Conservation (phyloP, 2,329 filamentous ascomycete genomes). For the Phoma sp. region DNA sequence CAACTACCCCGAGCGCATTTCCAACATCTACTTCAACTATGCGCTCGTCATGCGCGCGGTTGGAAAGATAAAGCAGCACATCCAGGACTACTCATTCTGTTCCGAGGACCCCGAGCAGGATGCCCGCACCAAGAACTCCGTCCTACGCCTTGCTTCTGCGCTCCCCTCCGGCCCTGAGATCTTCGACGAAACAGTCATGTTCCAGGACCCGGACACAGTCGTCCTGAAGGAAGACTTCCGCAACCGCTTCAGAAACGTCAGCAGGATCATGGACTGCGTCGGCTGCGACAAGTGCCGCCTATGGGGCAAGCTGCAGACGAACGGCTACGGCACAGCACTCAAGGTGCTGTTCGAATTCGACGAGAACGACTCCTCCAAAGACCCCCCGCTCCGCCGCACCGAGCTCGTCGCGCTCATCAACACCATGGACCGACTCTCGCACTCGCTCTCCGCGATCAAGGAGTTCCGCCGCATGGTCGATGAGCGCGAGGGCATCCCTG, state of each 20-base stretch:
- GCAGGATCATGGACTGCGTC: conserved; percentile 96
- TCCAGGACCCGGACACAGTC: conserved; percentile 72
- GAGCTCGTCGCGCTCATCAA: conserved; percentile 95
- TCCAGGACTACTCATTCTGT: conserved; percentile 89
- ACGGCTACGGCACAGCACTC: conserved; percentile 90
- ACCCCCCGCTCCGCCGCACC: conserved; percentile 79
- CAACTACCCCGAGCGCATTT: conserved; percentile 84
- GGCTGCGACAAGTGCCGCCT: conserved; percentile 98
- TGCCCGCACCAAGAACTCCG: conserved; percentile 76
- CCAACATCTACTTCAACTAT: conserved; percentile 99
- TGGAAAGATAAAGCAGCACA: conserved; percentile 83
- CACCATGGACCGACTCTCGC: conserved; percentile 85
- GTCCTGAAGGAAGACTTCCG: conserved; percentile 96
- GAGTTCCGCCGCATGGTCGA: conserved; percentile 68
- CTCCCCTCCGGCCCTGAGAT: conserved; percentile 74
- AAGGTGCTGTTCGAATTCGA: conserved; percentile 97
- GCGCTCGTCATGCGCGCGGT: conserved; percentile 91
- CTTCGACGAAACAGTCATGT: conserved; percentile 96
- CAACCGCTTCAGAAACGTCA: conserved; percentile 95
- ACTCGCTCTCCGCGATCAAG: conserved; percentile 76
- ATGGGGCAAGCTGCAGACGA: conserved; percentile 96
- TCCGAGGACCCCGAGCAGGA: conserved; percentile 84
- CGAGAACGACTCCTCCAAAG: conserved; percentile 64
- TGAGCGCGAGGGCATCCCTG: conserved; percentile 42
- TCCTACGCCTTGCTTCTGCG: conserved; percentile 74